phyloP scores from a whole-genome alignment of 768 basidiomycete species.

The Psilocybe subaeruginosa region DNA sequence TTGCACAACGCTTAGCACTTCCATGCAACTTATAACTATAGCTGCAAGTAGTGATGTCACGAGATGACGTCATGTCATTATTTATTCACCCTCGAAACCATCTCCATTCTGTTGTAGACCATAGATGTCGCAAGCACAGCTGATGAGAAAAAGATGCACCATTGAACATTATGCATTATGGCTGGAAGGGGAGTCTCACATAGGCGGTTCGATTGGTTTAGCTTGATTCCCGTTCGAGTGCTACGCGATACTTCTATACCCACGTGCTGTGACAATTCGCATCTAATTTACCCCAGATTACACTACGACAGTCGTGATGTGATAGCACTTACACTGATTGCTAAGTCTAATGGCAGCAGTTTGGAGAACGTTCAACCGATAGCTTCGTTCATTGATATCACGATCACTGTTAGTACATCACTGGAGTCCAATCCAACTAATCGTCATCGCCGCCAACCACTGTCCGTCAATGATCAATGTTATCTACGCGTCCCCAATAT shows the following conservation, averaged over 20 bases:
- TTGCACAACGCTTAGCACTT: neutral
- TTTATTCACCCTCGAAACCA: neutral
- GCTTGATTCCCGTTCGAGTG: too few relatives aligned
- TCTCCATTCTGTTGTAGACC: neutral
- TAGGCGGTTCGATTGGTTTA: too few relatives aligned
- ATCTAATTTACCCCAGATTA: neutral
- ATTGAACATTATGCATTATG: too few relatives aligned
- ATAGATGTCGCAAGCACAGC: too few relatives aligned
- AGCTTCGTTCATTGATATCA: too few relatives aligned
- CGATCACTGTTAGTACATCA: neutral
- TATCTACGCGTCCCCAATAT: constrained; percentile 8
- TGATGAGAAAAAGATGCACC: too few relatives aligned
- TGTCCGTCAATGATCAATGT: too few relatives aligned
- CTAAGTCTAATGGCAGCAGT: too few relatives aligned
- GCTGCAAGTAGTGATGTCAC: neutral
- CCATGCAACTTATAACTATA: neutral
- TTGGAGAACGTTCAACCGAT: too few relatives aligned
- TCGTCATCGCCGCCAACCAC: neutral
- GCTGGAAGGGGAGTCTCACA: too few relatives aligned
- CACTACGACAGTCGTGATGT: too few relatives aligned
- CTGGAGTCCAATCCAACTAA: neutral
- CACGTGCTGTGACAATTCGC: constrained; percentile 10
- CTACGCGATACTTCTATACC: neutral
- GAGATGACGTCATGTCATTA: neutral
- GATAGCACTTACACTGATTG: too few relatives aligned